These are phyloP conservation scores for Lodderomyces elongisporus DNA, from an alignment of 1,139 yeast genomes.

Conservation along the genomic window DNA sequence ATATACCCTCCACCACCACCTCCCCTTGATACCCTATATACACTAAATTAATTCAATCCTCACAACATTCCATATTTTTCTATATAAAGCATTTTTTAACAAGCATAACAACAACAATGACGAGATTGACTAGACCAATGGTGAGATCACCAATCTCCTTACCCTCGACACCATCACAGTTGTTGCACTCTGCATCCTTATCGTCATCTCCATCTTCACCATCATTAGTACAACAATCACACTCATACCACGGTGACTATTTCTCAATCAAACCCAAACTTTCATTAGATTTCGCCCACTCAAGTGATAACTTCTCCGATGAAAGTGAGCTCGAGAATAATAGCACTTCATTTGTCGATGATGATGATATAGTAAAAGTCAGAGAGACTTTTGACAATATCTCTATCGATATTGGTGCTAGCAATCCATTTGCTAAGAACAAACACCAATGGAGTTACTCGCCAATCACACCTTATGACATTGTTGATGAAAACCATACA, in stretches of 20 bases:
- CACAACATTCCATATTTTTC: no score
- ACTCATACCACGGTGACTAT: slow-evolving; percentile 7
- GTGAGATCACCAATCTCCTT: not conserved
- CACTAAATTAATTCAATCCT: no score
- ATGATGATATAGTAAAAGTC: no score
- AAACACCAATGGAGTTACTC: slow-evolving; percentile 6
- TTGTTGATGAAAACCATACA: no score
- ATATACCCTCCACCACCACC: no score
- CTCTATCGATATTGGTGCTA: not conserved
- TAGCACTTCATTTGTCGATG: no score
- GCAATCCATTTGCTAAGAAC: no score
- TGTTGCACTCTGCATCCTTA: no score
- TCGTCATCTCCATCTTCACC: not conserved
- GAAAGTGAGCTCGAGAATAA: not conserved
- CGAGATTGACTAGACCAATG: not conserved
- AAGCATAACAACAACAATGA: no score
- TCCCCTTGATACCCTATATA: no score
- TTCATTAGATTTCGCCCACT: slow-evolving; percentile 7
- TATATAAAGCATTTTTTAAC: no score
- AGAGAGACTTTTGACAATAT: not conserved
- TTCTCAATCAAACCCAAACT: slow-evolving; percentile 12
- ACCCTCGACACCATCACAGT: slow-evolving; percentile 1
- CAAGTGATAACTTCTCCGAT: not conserved
- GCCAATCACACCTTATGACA: slow-evolving; percentile 13
- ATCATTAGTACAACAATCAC: not conserved